A percentile compares a stretch with the other conserved stretches of the same genome.
These are phyloP conservation scores for Yamadazyma paraphyllophila DNA, from an alignment of 805 yeast species.

Conservation along the genomic window DNA sequence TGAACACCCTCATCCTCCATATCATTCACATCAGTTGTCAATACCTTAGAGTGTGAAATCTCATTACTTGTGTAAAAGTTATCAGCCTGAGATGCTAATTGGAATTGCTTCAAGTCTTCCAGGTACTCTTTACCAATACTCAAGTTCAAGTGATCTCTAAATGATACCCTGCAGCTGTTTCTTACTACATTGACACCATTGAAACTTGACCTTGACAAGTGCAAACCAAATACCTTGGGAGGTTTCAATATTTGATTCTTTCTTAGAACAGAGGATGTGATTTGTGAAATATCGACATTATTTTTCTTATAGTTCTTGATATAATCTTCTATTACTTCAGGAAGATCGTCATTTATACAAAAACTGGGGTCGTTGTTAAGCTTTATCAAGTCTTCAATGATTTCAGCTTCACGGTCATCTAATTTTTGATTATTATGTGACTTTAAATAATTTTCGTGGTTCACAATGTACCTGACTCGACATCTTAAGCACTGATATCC, in stretches of 20 bases:
- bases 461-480: slow-evolving; percentile 36
- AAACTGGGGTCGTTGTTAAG: slow-evolving; percentile 37
- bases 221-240: slow-evolving; percentile 76
- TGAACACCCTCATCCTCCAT: slow-evolving; percentile 35
- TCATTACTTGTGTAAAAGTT: slow-evolving; percentile 12
- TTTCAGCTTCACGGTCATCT: slow-evolving; percentile 20
- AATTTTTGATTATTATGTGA: slow-evolving; percentile 25
- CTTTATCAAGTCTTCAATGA: slow-evolving; percentile 23
- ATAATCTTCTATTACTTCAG: slow-evolving; percentile 46
- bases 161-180: slow-evolving; percentile 69
- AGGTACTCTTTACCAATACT: slow-evolving; percentile 45
- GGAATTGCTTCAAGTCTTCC: slow-evolving; percentile 36
- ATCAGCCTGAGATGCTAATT: slow-evolving; percentile 20
- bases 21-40: slow-evolving; percentile 29
- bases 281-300: slow-evolving; percentile 41
- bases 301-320: slow-evolving; percentile 45
- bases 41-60: slow-evolving; percentile 20
- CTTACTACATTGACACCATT: slow-evolving; percentile 65
- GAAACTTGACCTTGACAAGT: slow-evolving; percentile 80
- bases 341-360: slow-evolving; percentile 65
- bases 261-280: slow-evolving; percentile 68
- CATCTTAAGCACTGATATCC: slow-evolving; percentile 82
- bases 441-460: slow-evolving; percentile 25
- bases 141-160: slow-evolving; percentile 54
- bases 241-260: slow-evolving; percentile 58